Percentiles rank a stretch among this genome's conserved stretches.
Conservation (phyloP, 495 filamentous ascomycete species). For the Neurospora sp. region DNA sequence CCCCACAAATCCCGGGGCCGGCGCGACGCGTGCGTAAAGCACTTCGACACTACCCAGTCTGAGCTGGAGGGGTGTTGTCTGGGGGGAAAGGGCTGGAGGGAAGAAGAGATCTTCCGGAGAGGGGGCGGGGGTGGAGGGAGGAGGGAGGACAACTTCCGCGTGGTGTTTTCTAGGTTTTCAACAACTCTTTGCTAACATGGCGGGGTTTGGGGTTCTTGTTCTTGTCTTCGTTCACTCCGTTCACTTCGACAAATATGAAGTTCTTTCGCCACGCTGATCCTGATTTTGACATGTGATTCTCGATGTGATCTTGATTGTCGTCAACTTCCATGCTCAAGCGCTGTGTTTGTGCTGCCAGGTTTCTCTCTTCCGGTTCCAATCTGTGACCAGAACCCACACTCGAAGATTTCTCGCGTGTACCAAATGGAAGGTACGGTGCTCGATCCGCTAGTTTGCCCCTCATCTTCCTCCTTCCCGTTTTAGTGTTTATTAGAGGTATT, state of each 20-base stretch:
- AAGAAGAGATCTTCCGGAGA: neutral
- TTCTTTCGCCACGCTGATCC: neutral
- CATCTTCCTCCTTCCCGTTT: too few relatives aligned
- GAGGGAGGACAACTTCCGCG: neutral
- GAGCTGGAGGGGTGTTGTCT: neutral
- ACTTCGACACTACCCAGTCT: neutral
- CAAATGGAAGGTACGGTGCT: too few relatives aligned
- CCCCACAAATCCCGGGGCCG: neutral
- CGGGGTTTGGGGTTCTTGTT: too few relatives aligned
- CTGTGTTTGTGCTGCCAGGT: neutral
- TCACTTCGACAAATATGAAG: neutral
- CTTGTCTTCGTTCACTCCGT: neutral
- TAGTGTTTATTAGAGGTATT: too few relatives aligned
- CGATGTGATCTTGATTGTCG: neutral
- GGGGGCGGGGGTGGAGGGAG: neutral
- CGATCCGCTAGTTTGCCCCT: too few relatives aligned
- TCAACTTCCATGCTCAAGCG: neutral
- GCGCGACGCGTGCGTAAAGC: neutral
- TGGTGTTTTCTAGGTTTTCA: neutral
- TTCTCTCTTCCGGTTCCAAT: neutral
- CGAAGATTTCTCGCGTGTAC: too few relatives aligned
- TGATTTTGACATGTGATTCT: neutral
- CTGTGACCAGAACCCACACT: neutral
- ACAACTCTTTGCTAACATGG: too few relatives aligned
- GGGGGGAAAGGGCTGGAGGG: neutral